These are phyloP conservation scores for Leersia perrieri DNA, from an alignment of 176 grass and related monocot species.

Conservation along the genomic window DNA sequence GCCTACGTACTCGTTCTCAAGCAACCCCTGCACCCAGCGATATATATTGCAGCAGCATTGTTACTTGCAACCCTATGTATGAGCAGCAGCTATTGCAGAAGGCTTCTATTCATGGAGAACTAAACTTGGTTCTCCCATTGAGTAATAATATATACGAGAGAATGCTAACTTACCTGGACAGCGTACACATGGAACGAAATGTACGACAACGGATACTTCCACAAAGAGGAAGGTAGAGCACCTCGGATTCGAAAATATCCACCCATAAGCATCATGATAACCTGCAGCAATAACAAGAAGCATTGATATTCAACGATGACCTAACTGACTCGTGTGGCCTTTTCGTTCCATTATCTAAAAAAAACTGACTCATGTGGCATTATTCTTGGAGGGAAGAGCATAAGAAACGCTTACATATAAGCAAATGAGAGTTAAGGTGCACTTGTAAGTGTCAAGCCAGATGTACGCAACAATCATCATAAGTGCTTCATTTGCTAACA, in stretches of 20 bases:
- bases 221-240: conserved; percentile 55
- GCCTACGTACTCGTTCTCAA: conserved; percentile 88
- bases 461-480: conserved; percentile 74
- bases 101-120: not conserved
- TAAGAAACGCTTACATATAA: conserved; percentile 62
- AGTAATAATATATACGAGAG: no score
- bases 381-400: not conserved
- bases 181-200: conserved; percentile 73
- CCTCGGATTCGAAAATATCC: conserved; percentile 76
- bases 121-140: no score
- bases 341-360: no score
- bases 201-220: conserved; percentile 80
- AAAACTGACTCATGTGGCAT: not conserved
- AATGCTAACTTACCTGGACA: conserved; percentile 48
- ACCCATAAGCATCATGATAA: conserved; percentile 87
- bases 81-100: no score
- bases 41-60: not conserved
- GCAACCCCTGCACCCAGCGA: conserved; percentile 49
- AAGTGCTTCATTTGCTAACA: conserved; percentile 84
- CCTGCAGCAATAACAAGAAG: conserved; percentile 26
- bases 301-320: not conserved
- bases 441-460: conserved; percentile 78
- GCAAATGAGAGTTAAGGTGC: conserved; percentile 63
- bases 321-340: not conserved
- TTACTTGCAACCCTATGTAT: no score